These are phyloP conservation scores for Mortierella sp. DNA, from an alignment of 371 early-diverging fungal species.

Conservation along the genomic window DNA sequence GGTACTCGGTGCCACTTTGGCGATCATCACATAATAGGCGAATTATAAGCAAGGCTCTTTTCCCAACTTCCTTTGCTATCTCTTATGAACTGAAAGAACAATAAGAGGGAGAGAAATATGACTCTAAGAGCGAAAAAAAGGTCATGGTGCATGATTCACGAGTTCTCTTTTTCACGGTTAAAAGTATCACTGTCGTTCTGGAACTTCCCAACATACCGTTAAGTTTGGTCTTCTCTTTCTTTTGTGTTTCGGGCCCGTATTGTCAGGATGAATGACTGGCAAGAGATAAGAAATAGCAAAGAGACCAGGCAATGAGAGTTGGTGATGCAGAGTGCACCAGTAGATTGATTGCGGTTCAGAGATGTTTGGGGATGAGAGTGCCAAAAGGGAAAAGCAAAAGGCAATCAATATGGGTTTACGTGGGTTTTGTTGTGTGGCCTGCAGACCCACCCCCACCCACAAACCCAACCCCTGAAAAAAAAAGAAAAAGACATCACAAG, in stretches of 20 bases:
- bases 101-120: neutral
- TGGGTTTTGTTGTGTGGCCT: neutral
- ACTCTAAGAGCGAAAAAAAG: neutral
- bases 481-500: slow-evolving; percentile 18
- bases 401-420: neutral
- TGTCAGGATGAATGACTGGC: neutral
- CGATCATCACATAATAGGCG: too few species aligned
- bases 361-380: neutral
- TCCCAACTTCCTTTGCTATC: neutral
- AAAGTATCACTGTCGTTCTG: neutral
- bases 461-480: slow-evolving; percentile 18
- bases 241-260: neutral
- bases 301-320: neutral
- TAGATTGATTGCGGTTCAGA: neutral
- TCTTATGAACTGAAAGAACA: neutral
- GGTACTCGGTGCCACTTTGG: neutral
- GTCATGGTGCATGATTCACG: slow-evolving; percentile 1
- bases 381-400: too few species aligned
- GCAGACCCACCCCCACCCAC: slow-evolving; percentile 3
- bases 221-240: neutral
- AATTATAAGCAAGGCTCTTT: too few species aligned
- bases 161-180: neutral
- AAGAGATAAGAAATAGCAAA: neutral
- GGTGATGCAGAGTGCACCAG: neutral
- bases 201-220: neutral